Conservation (phyloP, 345 rosid species). For the Clausena lansium region DNA sequence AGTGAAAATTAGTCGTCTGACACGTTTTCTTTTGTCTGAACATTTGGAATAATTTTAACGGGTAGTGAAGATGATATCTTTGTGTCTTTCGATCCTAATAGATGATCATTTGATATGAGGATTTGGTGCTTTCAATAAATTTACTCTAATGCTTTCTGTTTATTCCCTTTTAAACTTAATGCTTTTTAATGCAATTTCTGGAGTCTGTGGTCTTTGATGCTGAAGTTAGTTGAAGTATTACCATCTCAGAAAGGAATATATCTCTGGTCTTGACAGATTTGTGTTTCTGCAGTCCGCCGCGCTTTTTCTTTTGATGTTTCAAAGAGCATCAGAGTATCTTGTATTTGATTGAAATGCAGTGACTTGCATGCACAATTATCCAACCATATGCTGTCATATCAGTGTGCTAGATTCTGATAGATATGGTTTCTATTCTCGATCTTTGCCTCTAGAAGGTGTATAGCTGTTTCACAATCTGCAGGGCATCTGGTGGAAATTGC, state of each 20-base stretch:
- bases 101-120: neutral
- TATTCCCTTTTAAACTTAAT: neutral
- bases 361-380: neutral
- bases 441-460: neutral
- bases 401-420: neutral
- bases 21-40: neutral
- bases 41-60: neutral
- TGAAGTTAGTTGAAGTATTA: neutral
- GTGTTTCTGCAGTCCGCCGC: neutral
- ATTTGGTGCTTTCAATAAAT: neutral
- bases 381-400: neutral
- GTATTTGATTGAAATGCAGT: neutral
- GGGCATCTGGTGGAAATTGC: neutral
- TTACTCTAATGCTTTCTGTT: neutral
- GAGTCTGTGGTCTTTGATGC: neutral
- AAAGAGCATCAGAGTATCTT: neutral
- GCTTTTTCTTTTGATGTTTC: neutral
- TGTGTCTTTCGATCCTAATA: neutral
- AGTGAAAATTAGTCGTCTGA: neutral
- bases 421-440: neutral
- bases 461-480: neutral
- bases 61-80: neutral
- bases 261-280: neutral
- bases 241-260: neutral
- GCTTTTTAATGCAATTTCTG: neutral